phyloP scores from a whole-genome alignment of 1,139 yeast genomes.

The Pichia kudriavzevii region DNA sequence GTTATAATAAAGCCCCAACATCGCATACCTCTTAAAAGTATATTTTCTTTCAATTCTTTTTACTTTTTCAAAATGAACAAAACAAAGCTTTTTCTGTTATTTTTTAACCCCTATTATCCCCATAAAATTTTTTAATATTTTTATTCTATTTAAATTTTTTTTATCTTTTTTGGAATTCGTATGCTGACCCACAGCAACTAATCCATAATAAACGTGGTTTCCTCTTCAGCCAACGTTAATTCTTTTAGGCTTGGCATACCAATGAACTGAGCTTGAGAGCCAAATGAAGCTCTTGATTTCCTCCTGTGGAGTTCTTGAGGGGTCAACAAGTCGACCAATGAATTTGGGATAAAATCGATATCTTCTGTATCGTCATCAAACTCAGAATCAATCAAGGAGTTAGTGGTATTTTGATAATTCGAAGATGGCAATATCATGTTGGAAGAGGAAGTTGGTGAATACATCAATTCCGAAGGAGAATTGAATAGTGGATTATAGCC shows the following conservation, averaged over 20 bases:
- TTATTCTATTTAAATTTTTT: background rate
- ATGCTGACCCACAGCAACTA: too few species aligned
- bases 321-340: slow-evolving; percentile 64
- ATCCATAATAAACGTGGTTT: slow-evolving; percentile 21
- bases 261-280: slow-evolving; percentile 7
- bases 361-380: slow-evolving; percentile 22
- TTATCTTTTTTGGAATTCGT: background rate
- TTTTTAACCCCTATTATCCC: too few species aligned
- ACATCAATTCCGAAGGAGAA: slow-evolving; percentile 5
- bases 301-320: slow-evolving; percentile 69
- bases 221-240: slow-evolving; percentile 16
- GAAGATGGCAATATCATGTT: background rate
- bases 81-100: too few species aligned
- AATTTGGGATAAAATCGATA: slow-evolving; percentile 74
- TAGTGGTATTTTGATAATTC: background rate
- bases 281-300: slow-evolving; percentile 40
- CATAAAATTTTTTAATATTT: background rate
- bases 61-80: too few species aligned
- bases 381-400: slow-evolving; percentile 9
- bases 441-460: slow-evolving; percentile 2
- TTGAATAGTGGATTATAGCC: too few species aligned
- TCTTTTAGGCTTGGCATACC: background rate
- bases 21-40: too few species aligned
- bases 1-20: too few species aligned
- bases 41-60: too few species aligned